Percentiles rank a stretch among this genome's conserved stretches.
phyloP scores from a whole-genome alignment of 257 asterid genomes.

The Solanum virginianum region DNA sequence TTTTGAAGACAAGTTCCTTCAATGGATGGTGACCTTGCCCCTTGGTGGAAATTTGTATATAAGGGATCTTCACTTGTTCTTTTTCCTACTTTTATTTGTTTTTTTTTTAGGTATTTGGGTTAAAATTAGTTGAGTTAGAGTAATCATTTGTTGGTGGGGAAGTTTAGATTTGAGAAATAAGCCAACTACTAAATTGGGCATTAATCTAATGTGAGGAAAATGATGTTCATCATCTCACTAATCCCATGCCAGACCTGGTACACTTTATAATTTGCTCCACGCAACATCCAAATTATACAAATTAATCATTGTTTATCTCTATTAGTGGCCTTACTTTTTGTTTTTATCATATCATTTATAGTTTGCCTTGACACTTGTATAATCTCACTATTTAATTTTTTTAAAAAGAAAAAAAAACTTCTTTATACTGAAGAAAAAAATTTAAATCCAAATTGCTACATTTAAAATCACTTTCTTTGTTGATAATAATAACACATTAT shows the following conservation, averaged over 20 bases:
- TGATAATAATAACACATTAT: not conserved
- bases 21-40: accelerated
- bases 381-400: not conserved
- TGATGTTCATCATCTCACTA: not conserved
- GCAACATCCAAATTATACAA: not conserved
- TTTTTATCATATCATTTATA: not conserved
- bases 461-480: not conserved
- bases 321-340: not conserved
- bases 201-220: not conserved
- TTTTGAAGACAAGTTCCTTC: not conserved
- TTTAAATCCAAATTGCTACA: not conserved
- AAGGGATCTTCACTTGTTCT: not conserved
- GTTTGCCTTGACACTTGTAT: not conserved
- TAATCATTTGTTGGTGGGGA: not conserved
- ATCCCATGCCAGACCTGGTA: not conserved
- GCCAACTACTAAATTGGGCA: not conserved
- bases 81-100: not conserved
- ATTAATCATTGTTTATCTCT: not conserved
- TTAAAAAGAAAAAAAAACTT: not conserved
- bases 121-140: not conserved
- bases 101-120: not conserved
- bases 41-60: not conserved
- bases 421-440: not conserved
- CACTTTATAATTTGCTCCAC: not conserved
- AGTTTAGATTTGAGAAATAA: not conserved